Evolutionary conservation across 1,284 basidiomycete genomes (phyloP).

Genomic region (Phenoliferia sp.): DNA sequence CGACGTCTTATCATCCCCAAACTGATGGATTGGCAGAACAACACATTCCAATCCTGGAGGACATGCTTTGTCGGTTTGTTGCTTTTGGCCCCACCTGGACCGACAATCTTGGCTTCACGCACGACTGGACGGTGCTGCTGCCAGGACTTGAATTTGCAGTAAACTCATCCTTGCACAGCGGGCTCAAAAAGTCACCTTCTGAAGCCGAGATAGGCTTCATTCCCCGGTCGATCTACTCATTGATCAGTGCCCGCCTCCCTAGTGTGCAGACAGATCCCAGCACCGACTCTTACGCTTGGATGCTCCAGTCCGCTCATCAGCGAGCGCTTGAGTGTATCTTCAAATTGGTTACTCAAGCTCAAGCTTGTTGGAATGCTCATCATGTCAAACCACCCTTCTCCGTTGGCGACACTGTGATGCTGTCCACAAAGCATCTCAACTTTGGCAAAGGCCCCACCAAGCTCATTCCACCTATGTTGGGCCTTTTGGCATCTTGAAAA

Average conservation of each 20-base stretch:
- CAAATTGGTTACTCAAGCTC: not conserved
- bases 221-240: not conserved
- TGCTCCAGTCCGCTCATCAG: not conserved
- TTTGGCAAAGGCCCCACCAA: not conserved
- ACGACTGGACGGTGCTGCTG: not conserved
- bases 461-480: slow-evolving; percentile 2
- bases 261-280: not conserved
- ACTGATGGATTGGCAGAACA: slow-evolving; percentile 36
- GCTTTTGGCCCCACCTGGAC: not conserved
- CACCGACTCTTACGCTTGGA: not conserved
- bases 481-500: not conserved
- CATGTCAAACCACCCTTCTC: not conserved
- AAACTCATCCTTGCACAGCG: not conserved
- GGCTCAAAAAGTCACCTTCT: not conserved
- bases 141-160: not conserved
- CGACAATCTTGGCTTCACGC: not conserved
- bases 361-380: slow-evolving; percentile 3
- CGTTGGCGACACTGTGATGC: slow-evolving; percentile 4
- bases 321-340: not conserved
- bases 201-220: not conserved
- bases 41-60: slow-evolving; percentile 33
- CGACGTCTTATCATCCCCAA: slow-evolving; percentile 37
- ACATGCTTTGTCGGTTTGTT: slow-evolving; percentile 12
- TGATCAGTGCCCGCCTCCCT: not conserved
- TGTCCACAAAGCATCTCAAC: slow-evolving; percentile 8